These are phyloP conservation scores for Gremmenia infestans DNA, from an alignment of 2,329 filamentous ascomycete species.

Conservation along the genomic window DNA sequence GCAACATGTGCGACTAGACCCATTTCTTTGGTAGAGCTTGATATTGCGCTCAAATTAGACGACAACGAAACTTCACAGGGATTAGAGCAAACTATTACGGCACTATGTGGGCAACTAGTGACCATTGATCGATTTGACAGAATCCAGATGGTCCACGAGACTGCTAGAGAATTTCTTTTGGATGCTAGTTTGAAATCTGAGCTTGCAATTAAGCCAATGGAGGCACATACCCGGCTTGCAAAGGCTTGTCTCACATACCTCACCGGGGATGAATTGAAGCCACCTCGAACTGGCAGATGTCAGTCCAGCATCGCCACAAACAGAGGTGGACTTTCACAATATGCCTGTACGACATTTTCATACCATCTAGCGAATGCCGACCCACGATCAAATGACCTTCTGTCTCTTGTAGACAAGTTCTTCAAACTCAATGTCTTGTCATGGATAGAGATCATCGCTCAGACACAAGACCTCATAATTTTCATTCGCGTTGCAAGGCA, in stretches of 20 bases:
- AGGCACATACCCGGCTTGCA: constrained; percentile 25
- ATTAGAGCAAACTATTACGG: constrained; percentile 21
- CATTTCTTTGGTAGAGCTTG: constrained; percentile 26
- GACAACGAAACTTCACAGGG: constrained; percentile 22
- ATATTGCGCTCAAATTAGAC: constrained; percentile 28
- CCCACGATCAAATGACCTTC: constrained; percentile 17
- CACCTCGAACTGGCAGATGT: constrained; percentile 6
- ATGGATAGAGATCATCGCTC: constrained; percentile 30
- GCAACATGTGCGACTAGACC: constrained; percentile 21
- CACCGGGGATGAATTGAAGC: constrained; percentile 17
- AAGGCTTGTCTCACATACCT: constrained; percentile 26
- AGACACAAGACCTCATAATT: constrained; percentile 17
- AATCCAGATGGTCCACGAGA: constrained; percentile 34
- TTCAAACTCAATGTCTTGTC: constrained; percentile 26
- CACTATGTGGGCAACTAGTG: constrained; percentile 32
- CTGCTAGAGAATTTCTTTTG: constrained; percentile 23
- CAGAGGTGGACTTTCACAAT: constrained; percentile 16
- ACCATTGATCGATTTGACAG: constrained; percentile 17
- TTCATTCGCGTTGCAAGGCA: constrained; percentile 24
- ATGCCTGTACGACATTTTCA: constrained; percentile 28
- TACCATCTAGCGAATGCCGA: constrained; percentile 22
- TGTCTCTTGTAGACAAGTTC: constrained; percentile 23
- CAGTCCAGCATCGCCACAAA: not conserved
- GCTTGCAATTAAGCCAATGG: constrained; percentile 18
- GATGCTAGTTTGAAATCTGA: constrained; percentile 13